Base-by-base conservation (phyloP, 2,329 filamentous ascomycete species). In the Epichloe sibirici region DNA sequence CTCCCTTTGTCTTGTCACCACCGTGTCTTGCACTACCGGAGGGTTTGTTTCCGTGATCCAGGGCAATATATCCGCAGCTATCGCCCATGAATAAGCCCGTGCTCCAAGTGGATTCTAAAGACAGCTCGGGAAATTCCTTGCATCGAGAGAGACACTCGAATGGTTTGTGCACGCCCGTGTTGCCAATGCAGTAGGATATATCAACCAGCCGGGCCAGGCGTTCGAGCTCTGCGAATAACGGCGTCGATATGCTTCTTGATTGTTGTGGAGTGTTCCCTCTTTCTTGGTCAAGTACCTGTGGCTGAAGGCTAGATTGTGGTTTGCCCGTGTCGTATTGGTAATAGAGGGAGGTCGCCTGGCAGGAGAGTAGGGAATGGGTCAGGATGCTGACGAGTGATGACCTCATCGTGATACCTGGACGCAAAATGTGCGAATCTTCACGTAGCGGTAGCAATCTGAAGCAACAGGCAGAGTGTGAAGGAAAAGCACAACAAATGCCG, bases 131-230 rank as follows among this genome's bases (percentile, higher is more conserved):
- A 57, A 97, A 96, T 53, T 96, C 89, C 39, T 74, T 73, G 70
- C 93, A 98, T 58, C 88, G 86, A 54, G 87, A 93, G 13, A 84
- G 78, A 68, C 93, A 98, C 35, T 77, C 71, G 66, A 98, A 98
- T 0, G 93, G 93, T 58, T 83, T 82, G 48, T 77, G 75, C 56
- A 98, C 83, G 40, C 91, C 93, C 0, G 86, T 85, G 5, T 79
- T 83, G 56, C 90, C 90, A 54, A 97, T 87, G 67, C 93, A 98
- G 70, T 97, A 97, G 47, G 89, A 76, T 55, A 97, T 93, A 66
- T 98, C 93, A 57, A 96, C 91, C 28, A 97, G 78, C 51, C 90
- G 84, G n/a, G 91, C 82, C 52, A 91, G 75, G 62, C 95, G 87
- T 68, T 96, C 90, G 13, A 98, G 81, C 17, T 88, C 83, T 54